Base-by-base conservation (phyloP, 2,329 filamentous ascomycete genomes). In the Ophiocordyceps unilateralis region DNA sequence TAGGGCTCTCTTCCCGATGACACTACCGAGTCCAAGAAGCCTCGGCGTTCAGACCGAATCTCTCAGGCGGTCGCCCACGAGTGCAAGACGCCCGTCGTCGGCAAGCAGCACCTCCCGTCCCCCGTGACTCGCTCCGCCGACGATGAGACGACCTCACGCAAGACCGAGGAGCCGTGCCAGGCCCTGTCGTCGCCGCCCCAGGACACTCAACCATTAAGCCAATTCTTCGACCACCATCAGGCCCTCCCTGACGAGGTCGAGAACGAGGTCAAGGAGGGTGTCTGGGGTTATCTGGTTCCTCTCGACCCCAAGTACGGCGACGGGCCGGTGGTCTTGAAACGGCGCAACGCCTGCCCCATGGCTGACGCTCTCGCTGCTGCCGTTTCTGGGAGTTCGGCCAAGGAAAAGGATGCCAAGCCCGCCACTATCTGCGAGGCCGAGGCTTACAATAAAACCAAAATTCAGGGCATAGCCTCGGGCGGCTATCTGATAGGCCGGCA, bases 251-350 rank as follows among this genome's bases (percentile, higher is more conserved):
- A 88, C 48, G 86, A 93, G 44, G 83, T 93, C 4, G 76, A 88
- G 48, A 83, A 94, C 56, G 87, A 94, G 62, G 76, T 68, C 47
- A 70, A 75, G 39, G 83, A 93, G 58, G 86, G 86, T 9, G 86
- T 96, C 1, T 98, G 91, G 91, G 93, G 93, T 12, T 98, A 96
- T 55, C 68, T 98, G 5, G 76, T 94, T 43, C 86, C 89, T 2
- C 65, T 94, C 21, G 80, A 89, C 55, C 71, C 74, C 42, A 75
- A 74, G 49, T 78, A 81, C 43, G 80, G 60, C 37, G 77, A 61
- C 64, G 82, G 59, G 61, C 93, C 62, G 39, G 55, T 76, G 20
- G 83, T 93, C 8, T 60, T 98, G 58, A 81, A 75, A 61, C 85
- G 77, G 54, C 74, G 88, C 44, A 73, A 70, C 46, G 70, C 74